A percentile compares a stretch with the other conserved stretches of the same genome.
Evolutionary conservation across 768 basidiomycete species (phyloP).

Genomic region (Mycena vulgaris): DNA sequence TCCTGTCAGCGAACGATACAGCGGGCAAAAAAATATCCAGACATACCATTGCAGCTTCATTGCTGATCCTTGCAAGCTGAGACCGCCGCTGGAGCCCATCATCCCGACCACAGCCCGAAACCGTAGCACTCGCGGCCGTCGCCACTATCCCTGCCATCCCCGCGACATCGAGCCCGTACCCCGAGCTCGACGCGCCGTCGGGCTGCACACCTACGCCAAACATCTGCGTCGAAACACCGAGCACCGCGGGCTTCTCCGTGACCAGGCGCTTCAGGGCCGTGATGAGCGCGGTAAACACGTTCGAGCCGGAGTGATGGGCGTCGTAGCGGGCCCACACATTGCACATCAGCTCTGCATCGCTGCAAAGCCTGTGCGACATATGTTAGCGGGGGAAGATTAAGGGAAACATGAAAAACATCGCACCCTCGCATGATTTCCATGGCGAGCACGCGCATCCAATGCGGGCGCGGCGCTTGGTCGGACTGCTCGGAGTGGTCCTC

Average conservation of each 20-base stretch:
- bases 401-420: slow-evolving; percentile 31
- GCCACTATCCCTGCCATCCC: slow-evolving; percentile 89
- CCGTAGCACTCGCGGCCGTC: slow-evolving; percentile 85
- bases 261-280: slow-evolving; percentile 89
- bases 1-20: background rate
- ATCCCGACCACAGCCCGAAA: slow-evolving; percentile 90
- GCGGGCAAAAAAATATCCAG: background rate
- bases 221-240: slow-evolving; percentile 88
- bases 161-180: slow-evolving; percentile 74
- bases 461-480: slow-evolving; percentile 63
- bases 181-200: slow-evolving; percentile 54
- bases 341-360: slow-evolving; percentile 83
- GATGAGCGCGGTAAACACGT: slow-evolving; percentile 83
- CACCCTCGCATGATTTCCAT: slow-evolving; percentile 95
- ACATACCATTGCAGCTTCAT: slow-evolving; percentile 96
- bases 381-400: background rate
- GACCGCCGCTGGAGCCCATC: slow-evolving; percentile 78
- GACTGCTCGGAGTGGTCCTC: slow-evolving; percentile 61
- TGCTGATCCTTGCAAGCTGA: slow-evolving; percentile 81
- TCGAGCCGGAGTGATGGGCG: slow-evolving; percentile 70
- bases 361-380: slow-evolving; percentile 70
- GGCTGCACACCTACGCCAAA: slow-evolving; percentile 79
- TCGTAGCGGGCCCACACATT: slow-evolving; percentile 89
- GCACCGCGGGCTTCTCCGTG: slow-evolving; percentile 88
- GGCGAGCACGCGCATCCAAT: slow-evolving; percentile 92